Evolutionary conservation across 768 basidiomycete species (phyloP).

Genomic region (Rhizopogon salebrosus): DNA sequence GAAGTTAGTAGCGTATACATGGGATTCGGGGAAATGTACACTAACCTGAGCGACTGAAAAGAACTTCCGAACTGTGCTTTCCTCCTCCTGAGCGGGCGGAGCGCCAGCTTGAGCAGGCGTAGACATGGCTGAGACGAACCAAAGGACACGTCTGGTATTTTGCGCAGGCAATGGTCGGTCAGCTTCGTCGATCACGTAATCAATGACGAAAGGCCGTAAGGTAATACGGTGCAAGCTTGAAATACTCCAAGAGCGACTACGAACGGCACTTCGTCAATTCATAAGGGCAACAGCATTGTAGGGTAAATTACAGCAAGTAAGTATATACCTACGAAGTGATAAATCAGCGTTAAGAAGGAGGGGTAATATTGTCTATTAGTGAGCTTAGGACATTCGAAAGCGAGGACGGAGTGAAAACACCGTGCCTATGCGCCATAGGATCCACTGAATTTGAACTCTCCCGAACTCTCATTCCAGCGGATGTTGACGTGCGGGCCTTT

Average conservation of each 20-base stretch:
- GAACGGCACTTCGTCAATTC: not conserved
- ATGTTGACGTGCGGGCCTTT: constrained; percentile 39
- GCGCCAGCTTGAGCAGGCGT: constrained; percentile 17
- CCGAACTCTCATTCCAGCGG: constrained; percentile 40
- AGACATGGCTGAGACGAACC: constrained; percentile 12
- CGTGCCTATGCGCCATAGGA: constrained; percentile 31
- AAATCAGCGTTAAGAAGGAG: not conserved
- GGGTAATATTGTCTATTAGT: too few species aligned
- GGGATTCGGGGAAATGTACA: not conserved
- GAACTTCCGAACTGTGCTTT: constrained; percentile 31
- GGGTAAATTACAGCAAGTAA: not conserved
- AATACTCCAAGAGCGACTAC: too few species aligned
- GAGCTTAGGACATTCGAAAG: not conserved
- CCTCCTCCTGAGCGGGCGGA: constrained; percentile 24
- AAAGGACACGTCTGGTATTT: not conserved
- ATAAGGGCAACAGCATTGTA: not conserved
- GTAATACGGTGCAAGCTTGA: too few species aligned
- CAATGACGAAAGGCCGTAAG: too few species aligned
- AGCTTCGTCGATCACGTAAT: not conserved
- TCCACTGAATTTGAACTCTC: constrained; percentile 56
- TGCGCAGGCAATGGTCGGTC: not conserved
- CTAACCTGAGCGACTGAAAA: constrained; percentile 40
- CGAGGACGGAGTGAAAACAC: not conserved
- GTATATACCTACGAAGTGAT: not conserved
- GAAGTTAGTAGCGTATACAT: not conserved